Conservation (phyloP, 768 basidiomycete genomes). For the Albatrellus ellisii region DNA sequence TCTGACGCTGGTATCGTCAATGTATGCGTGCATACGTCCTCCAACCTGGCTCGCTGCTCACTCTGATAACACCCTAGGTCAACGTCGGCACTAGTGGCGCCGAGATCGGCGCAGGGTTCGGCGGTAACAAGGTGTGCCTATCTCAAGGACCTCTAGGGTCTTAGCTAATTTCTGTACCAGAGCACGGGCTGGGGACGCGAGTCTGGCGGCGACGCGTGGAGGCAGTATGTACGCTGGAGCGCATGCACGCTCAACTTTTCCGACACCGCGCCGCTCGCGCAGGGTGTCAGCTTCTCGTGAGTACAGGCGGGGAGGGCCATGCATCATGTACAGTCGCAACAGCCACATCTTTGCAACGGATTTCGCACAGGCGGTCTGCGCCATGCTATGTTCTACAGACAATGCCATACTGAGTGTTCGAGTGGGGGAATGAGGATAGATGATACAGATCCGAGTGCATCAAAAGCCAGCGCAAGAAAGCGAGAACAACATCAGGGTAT, state of each 20-base stretch:
- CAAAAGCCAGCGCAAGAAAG: background rate
- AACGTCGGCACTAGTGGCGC: conserved; percentile 60
- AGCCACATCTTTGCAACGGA: too few species aligned
- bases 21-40: conserved; percentile 46
- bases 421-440: too few species aligned
- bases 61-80: conserved; percentile 26
- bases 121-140: conserved; percentile 74
- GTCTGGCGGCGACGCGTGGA: conserved; percentile 98
- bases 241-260: conserved; percentile 91
- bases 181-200: conserved; percentile 92
- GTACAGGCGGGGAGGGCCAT: too few species aligned
- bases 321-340: too few species aligned
- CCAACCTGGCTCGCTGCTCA: background rate
- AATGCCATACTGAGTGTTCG: too few species aligned
- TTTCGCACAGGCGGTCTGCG: too few species aligned
- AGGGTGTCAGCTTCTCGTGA: conserved; percentile 91
- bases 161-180: conserved; percentile 22
- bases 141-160: background rate
- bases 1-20: conserved; percentile 91
- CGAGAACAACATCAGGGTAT: conserved; percentile 13
- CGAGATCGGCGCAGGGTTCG: conserved; percentile 80
- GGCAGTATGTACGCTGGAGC: conserved; percentile 89
- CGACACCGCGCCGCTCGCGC: conserved; percentile 78
- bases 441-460: conserved; percentile 4
- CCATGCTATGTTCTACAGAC: too few species aligned